Percentiles rank a stretch among this genome's conserved stretches.
phyloP scores from a whole-genome alignment of 768 basidiomycete genomes.

The Hygrocybe coccinea region DNA sequence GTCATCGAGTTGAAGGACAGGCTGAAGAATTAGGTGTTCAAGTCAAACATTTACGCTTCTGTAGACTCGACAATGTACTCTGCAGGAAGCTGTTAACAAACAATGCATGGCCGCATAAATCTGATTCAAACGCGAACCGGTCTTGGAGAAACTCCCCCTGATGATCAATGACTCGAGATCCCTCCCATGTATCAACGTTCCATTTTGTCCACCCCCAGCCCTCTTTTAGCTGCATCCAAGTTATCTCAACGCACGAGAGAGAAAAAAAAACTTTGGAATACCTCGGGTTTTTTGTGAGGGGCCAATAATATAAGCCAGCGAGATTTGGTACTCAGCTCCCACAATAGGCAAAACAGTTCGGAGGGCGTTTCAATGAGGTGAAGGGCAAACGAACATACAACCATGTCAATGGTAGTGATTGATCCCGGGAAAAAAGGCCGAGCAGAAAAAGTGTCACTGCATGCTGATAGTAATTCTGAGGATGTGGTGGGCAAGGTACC shows the following conservation, averaged over 20 bases:
- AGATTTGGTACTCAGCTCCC: slow-evolving; percentile 57
- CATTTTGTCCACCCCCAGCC: slow-evolving; percentile 67
- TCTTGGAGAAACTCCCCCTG: slow-evolving; percentile 46
- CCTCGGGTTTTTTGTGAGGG: slow-evolving; percentile 76
- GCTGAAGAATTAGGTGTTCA: too few species aligned
- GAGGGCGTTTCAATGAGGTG: slow-evolving; percentile 61
- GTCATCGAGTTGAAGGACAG: too few species aligned
- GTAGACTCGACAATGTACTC: slow-evolving; percentile 53
- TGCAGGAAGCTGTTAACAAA: slow-evolving; percentile 19
- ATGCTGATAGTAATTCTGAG: neutral
- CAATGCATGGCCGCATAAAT: neutral
- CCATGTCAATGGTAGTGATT: slow-evolving; percentile 48
- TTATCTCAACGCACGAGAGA: neutral
- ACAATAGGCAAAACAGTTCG: slow-evolving; percentile 59
- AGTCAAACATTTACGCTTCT: slow-evolving; percentile 36
- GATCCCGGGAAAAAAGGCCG: neutral
- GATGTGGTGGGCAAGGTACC: slow-evolving; percentile 42
- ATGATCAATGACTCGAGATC: slow-evolving; percentile 37
- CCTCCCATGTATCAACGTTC: slow-evolving; percentile 47
- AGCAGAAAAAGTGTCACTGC: neutral
- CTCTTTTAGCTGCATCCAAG: slow-evolving; percentile 47
- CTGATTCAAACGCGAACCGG: slow-evolving; percentile 28
- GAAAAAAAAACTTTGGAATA: slow-evolving; percentile 19
- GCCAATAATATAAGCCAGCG: slow-evolving; percentile 66
- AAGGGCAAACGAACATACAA: slow-evolving; percentile 69